Conservation (phyloP, 805 yeast genomes). For the Cyberlindnera euphorbiiphila region DNA sequence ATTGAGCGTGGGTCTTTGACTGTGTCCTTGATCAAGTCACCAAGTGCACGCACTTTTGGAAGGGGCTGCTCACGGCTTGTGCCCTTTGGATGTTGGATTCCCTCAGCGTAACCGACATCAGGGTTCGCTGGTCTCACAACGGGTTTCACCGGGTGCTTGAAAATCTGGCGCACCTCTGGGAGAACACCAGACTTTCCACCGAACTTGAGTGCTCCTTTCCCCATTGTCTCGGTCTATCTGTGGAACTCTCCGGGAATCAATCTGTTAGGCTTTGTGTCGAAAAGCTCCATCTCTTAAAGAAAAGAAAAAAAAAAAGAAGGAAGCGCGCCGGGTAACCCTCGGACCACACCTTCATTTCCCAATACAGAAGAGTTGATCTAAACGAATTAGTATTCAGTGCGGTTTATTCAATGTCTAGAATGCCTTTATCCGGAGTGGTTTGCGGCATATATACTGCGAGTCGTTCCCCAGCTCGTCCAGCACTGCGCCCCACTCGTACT, state of each 20-base stretch:
- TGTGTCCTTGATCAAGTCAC: conserved; percentile 51
- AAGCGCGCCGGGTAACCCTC: conserved; percentile 12
- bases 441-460: conserved; percentile 36
- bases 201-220: conserved; percentile 42
- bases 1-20: conserved; percentile 42
- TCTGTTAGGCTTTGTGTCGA: neutral
- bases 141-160: conserved; percentile 52
- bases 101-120: conserved; percentile 68
- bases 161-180: conserved; percentile 72
- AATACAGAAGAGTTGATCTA: no score
- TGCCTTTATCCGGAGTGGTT: conserved; percentile 34
- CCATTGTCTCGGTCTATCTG: conserved; percentile 41
- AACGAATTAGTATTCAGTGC: no score
- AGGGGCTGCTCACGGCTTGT: conserved; percentile 53
- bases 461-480: conserved; percentile 43
- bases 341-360: no score
- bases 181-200: conserved; percentile 74
- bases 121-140: conserved; percentile 42
- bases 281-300: neutral
- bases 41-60: conserved; percentile 54
- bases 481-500: conserved; percentile 74
- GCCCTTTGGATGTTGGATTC: conserved; percentile 62
- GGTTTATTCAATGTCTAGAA: no score
- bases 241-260: no score
- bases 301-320: conserved; percentile 1